Evolutionary conservation across 2,329 filamentous ascomycete species (phyloP), one percentile per base, ranked within the genome.

Genomic region (Leptographium galeiforme): DNA sequence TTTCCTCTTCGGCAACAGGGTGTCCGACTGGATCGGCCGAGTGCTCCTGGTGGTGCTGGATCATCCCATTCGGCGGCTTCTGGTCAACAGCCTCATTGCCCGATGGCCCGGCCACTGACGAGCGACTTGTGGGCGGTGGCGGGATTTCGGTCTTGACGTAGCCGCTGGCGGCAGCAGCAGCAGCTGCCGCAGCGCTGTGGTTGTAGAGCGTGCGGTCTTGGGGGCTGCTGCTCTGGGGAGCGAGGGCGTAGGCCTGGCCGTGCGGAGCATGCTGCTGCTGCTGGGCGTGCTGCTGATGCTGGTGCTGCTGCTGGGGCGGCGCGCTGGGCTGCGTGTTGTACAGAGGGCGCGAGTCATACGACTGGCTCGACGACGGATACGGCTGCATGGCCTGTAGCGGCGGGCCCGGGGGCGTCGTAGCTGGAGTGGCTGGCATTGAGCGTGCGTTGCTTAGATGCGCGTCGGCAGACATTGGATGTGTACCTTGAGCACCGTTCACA

Each of bases 371-470:
- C 58, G 76, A 72, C 51, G 82, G 84, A 66, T 95, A 95, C 4
- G 82, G 72, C 61, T 85, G 85, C 77, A 95, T 89, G 63, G 78
- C 83, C 61, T 89, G 85, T 57, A 94, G 76, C 33, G 78, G 76
- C 57, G 77, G 79, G 30, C 87, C 89, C 0, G 91, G 91, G 13
- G 91, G 90, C 0, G 91, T 95, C 7, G 88, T 91, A 32, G 89
- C 89, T 56, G 89, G 89, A n/a, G 88, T 94, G 11, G 85, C 88
- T 53, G 89, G 89, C 76, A 95, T 88, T 58, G 88, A 94, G 61
- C 88, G 84, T 56, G 85, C 74, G 68, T 85, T 89, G 71, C 78
- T 87, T 61, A 93, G 71, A 56, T 81, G 78, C 32, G 86, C 89
- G 61, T 95, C 89, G 62, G 95, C 88, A 33, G 87, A 84, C 68